phyloP scores from a whole-genome alignment of 2,329 filamentous ascomycete species.

The Aspergillus japonicus region DNA sequence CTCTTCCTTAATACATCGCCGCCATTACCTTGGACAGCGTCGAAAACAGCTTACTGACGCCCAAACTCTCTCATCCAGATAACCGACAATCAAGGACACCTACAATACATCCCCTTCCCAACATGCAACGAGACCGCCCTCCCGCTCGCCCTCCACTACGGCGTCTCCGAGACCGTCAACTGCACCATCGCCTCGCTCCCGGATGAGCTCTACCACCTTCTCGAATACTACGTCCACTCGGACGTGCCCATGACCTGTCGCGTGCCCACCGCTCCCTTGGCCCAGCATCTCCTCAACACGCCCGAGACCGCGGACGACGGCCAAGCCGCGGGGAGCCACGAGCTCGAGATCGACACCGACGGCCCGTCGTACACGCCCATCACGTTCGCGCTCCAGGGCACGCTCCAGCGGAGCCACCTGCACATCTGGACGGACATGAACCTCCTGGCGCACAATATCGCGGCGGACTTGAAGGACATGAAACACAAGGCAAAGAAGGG shows the following conservation, averaged over 20 bases:
- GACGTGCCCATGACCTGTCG: slow-evolving; percentile 92
- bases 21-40: background rate
- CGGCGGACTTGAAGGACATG: slow-evolving; percentile 17
- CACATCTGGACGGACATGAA: slow-evolving; percentile 90
- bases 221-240: slow-evolving; percentile 93
- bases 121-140: slow-evolving; percentile 82
- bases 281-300: slow-evolving; percentile 19
- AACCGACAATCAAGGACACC: slow-evolving; percentile 73
- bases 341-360: slow-evolving; percentile 23
- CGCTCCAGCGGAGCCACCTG: slow-evolving; percentile 81
- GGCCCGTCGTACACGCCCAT: slow-evolving; percentile 63
- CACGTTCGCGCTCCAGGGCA: slow-evolving; percentile 85
- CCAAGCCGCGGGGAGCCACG: slow-evolving; percentile 9
- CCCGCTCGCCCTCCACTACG: slow-evolving; percentile 83
- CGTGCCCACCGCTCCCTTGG: slow-evolving; percentile 72
- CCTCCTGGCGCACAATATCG: slow-evolving; percentile 69
- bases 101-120: slow-evolving; percentile 90
- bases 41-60: background rate
- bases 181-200: slow-evolving; percentile 53
- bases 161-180: slow-evolving; percentile 62
- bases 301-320: slow-evolving; percentile 48
- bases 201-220: slow-evolving; percentile 55
- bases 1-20: background rate
- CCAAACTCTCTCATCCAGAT: slow-evolving; percentile 47
- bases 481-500: slow-evolving; percentile 47